Percentiles rank a stretch among this genome's conserved stretches.
Conservation (phyloP, 1,139 yeast genomes). For the Candida sanyaensis region DNA sequence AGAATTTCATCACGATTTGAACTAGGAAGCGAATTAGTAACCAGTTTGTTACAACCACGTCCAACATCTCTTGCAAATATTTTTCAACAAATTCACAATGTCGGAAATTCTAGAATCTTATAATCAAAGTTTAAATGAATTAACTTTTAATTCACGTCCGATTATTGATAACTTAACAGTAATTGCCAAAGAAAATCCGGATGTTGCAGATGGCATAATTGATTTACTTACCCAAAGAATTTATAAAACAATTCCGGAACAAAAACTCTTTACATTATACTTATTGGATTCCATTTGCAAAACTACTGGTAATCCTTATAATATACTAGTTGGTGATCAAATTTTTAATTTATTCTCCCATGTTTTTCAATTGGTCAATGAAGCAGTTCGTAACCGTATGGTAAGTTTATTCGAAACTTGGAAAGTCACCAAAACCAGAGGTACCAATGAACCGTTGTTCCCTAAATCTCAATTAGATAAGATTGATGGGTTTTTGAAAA, state of each 20-base stretch:
- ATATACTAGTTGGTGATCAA: slow-evolving; percentile 67
- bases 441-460: slow-evolving; percentile 69
- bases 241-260: slow-evolving; percentile 62
- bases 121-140: slow-evolving; percentile 64
- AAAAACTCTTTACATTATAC: slow-evolving; percentile 81
- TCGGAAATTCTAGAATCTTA: slow-evolving; percentile 51
- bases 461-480: slow-evolving; percentile 68
- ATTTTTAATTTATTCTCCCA: slow-evolving; percentile 70
- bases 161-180: slow-evolving; percentile 84
- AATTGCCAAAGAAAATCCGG: slow-evolving; percentile 81
- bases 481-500: slow-evolving; percentile 71
- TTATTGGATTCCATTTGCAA: slow-evolving; percentile 92
- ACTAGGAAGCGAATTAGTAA: background rate
- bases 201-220: slow-evolving; percentile 75
- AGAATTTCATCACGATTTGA: background rate
- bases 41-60: background rate
- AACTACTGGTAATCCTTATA: slow-evolving; percentile 87
- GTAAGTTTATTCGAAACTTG: slow-evolving; percentile 84
- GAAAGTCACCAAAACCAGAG: slow-evolving; percentile 60
- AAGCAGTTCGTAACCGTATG: slow-evolving; percentile 70
- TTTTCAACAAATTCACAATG: slow-evolving; percentile 11
- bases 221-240: slow-evolving; percentile 69
- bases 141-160: slow-evolving; percentile 88
- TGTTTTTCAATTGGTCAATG: slow-evolving; percentile 77
- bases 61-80: background rate